Base-by-base conservation (phyloP, 495 filamentous ascomycete species). In the Penicillium robsamsonii region DNA sequence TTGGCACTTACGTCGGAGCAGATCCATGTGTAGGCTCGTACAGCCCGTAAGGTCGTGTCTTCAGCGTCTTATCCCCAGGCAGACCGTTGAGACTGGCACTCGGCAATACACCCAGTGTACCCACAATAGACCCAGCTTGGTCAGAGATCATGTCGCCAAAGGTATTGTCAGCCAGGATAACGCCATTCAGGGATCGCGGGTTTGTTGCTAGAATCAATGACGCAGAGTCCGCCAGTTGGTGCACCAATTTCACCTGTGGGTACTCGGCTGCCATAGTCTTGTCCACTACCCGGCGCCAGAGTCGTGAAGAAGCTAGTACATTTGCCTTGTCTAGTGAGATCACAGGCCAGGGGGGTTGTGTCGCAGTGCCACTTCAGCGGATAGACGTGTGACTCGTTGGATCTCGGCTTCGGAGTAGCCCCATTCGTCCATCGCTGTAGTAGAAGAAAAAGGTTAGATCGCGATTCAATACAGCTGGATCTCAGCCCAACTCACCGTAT, bases 71-170 rank as follows among this genome's bases (percentile, higher is more conserved):
- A 22, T 72, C 66, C 0, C 64, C 65, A 9, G 79, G 79, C n/a
- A 80, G 57, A 10, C 72, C 75, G 51, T 76, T 73, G 20, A 82
- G 60, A 56, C 76, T 79, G 5, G 79, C 79, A 57, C 73, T 77
- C 2, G 79, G 79, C 24, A 80, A 55, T 5, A 81, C 72, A 10
- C 79, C 79, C 27, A 82, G 57, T 2, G 72, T 77, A 22, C 79
- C 79, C 8, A 76, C 69, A 50, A 81, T 74, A 0, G 69, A 75
- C 12, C 76, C 77, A 31, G 78, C 74, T 44, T 79, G 74, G 51
- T 81, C 79, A 6, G 78, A 80, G 10, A 81, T 68, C 60, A 81
- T 75, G 52, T 81, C 79, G 4, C 79, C 79, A 49, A 81, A 81
- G 9, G 75, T 80, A 38, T 81, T 81, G 30, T 81, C 78, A 0